Evolutionary conservation across 305 asterid species (phyloP), one percentile per base, ranked within the genome.

Genomic region (Solanum hybrid): DNA sequence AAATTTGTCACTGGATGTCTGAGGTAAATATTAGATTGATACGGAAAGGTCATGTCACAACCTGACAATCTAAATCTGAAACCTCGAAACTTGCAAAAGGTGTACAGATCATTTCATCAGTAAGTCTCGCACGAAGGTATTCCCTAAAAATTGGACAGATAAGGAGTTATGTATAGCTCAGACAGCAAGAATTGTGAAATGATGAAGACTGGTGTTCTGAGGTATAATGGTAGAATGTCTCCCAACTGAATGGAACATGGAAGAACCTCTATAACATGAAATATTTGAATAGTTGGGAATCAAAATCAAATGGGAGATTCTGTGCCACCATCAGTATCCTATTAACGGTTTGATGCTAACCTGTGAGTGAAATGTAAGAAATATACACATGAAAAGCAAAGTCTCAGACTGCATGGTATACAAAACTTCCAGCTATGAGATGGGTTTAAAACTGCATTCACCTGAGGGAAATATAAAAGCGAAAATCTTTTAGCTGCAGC

Each of bases 401-500:
- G 75, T 15, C 31, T 84, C 75, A 45, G 42, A 56, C 42, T 84
- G 87, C 75, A 31, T 6, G 4, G 75, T 51, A 51, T 51, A 51
- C 72, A 31, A 84, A 31, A 84, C 87, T 19, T 51, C n/a, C 31
- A 51, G 75, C 31, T 31, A 51, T 56, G 51, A 84, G 75, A 84
- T 31, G 42, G 42, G 4, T 51, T 31, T 84, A 31, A 84, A 82
- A 51, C 64, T 89, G 90, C 71, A 87, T 88, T 86, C 87, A 98
- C 99, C 99, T 96, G 94, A 88, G 99, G 90, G 91, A 93, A 93
- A 90, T 96, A 98, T 91, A 97, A 88, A 92, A 98, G 96, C 93
- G 95, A 94, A 93, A 98, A 98, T 94, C 99, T 94, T 88, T 98
- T 93, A 89, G 97, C 95, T 91, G 98, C 94, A 87, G 94, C 94